Evolutionary conservation across 2,329 filamentous ascomycete genomes (phyloP), one percentile per base, ranked within the genome.

Genomic region (Trichoderma sp.): DNA sequence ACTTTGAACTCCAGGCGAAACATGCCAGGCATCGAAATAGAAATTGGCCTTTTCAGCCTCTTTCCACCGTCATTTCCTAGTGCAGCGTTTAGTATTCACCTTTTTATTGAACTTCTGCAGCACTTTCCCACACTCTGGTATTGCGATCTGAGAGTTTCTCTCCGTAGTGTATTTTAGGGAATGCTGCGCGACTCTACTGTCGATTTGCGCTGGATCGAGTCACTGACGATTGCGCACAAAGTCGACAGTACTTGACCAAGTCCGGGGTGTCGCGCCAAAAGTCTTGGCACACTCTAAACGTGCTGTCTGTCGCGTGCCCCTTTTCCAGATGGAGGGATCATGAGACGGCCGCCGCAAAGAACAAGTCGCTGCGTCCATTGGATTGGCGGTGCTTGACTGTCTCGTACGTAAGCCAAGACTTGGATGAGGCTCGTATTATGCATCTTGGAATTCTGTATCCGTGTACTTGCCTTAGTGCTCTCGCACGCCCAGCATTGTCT

Each of bases 311-410:
- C 65, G 65, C 65, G 65, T 54, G 65, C 65, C 65, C 56, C 55
- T 68, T 68, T 68, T 68, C 65, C 56, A 60, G 46, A 68, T 54
- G 65, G 46, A 26, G 34, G 32, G 56, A 59, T 59, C 56, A 59
- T 43, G 56, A 59, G 34, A 59, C 59, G 28, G 34, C 39, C 39
- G 39, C 39, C n/a, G 59, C 37, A 60, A 6, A 43, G 24, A 61
- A 24, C 21, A 61, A 28, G 58, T 52, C 46, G 14, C 46, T 13
- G 46, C 46, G 4, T 54, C 14, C 13, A 18, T 28, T 7, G 28
- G 39, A 43, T 43, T 49, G 18, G 18, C 24, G 46, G 18, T 49
- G 46, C 7, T 49, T 49, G n/a, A 5, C 8, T 49, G 46, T 11
- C 46, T 66, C 37, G 11, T 28, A 66, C 63, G 63, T 58, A 66